Evolutionary conservation across 2,329 filamentous ascomycete genomes (phyloP).

Genomic region (Cordyceps javanica): DNA sequence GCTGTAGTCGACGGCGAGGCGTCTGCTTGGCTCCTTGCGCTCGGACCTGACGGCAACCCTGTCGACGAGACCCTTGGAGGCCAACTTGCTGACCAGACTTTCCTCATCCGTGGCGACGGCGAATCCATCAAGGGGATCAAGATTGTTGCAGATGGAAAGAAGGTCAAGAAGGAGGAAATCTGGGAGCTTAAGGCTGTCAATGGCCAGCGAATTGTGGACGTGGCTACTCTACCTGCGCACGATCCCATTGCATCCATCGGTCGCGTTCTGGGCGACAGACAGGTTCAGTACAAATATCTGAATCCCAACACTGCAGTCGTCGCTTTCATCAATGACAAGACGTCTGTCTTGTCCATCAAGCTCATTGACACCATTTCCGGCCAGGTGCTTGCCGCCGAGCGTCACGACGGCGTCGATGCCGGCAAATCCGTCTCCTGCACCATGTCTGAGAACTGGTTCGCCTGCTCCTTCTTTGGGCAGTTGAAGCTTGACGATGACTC

Average conservation of each 20-base stretch:
- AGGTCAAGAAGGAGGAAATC: conserved; percentile 39
- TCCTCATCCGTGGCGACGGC: conserved; percentile 46
- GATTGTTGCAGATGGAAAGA: conserved; percentile 38
- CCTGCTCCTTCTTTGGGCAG: conserved; percentile 69
- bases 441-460: conserved; percentile 92
- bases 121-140: conserved; percentile 50
- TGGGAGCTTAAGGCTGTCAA: conserved; percentile 70
- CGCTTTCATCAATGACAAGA: conserved; percentile 56
- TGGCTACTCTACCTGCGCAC: conserved; percentile 63
- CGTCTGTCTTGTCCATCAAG: conserved; percentile 62
- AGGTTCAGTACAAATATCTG: conserved; percentile 96
- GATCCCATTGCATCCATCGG: conserved; percentile 94
- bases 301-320: conserved; percentile 81
- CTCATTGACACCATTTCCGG: conserved; percentile 84
- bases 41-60: conserved; percentile 42
- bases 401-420: conserved; percentile 67
- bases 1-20: conserved; percentile 46
- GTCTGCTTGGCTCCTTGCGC: conserved; percentile 48
- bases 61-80: conserved; percentile 39
- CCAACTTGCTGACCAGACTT: conserved; percentile 43
- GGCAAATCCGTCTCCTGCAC: conserved; percentile 67
- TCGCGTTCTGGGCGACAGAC: conserved; percentile 82
- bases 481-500: conserved; percentile 50
- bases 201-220: conserved; percentile 60
- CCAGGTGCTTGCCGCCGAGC: conserved; percentile 64